Conservation (phyloP, 2,329 filamentous ascomycete genomes). For the Lomentospora prolificans region DNA sequence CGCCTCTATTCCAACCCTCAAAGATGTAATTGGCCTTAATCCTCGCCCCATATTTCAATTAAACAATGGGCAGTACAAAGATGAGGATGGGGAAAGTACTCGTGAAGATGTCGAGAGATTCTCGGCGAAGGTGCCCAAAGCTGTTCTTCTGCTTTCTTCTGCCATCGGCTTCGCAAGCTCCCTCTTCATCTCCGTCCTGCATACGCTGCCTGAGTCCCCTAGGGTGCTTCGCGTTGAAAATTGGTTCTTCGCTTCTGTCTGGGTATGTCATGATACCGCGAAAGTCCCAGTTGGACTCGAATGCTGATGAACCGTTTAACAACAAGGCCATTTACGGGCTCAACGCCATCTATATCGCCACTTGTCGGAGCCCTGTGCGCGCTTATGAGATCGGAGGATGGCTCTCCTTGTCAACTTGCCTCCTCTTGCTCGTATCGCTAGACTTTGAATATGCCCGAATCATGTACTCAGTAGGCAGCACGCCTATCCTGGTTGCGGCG, state of each 20-base stretch:
- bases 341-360: conserved; percentile 39
- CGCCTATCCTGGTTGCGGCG: conserved; percentile 29
- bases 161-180: conserved; percentile 44
- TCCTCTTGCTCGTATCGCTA: conserved; percentile 32
- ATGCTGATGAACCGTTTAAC: conserved; percentile 12
- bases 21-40: not conserved
- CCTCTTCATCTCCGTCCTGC: conserved; percentile 44
- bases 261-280: conserved; percentile 41
- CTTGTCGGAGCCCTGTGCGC: conserved; percentile 39
- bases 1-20: not conserved
- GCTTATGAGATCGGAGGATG: conserved; percentile 45
- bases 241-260: conserved; percentile 51
- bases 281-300: conserved; percentile 9
- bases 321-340: conserved; percentile 38
- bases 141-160: conserved; percentile 43
- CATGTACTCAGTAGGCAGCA: conserved; percentile 17
- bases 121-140: conserved; percentile 49
- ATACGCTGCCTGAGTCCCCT: conserved; percentile 24
- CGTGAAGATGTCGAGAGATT: conserved; percentile 52
- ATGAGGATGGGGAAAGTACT: conserved; percentile 60
- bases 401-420: conserved; percentile 33
- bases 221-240: conserved; percentile 37
- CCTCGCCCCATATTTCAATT: not conserved
- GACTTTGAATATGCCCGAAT: conserved; percentile 34
- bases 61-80: conserved; percentile 48